Percentiles rank a stretch among this genome's conserved stretches.
Evolutionary conservation across 768 basidiomycete genomes (phyloP).

Genomic region (Xanthoconium purpureum): DNA sequence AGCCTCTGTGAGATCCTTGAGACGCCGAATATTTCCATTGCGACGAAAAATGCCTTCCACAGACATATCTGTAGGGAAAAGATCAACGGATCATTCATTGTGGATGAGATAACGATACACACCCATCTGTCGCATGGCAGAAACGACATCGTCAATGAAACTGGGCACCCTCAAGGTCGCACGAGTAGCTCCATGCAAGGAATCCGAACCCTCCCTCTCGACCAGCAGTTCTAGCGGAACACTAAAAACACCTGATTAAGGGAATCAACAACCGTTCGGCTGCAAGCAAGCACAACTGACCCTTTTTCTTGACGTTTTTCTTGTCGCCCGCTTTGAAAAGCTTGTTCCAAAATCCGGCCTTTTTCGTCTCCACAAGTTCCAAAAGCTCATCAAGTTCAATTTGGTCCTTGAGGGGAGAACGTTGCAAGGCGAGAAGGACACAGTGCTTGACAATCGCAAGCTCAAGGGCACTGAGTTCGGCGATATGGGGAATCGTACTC

Average conservation of each 20-base stretch:
- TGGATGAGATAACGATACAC: conserved; percentile 24
- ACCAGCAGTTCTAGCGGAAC: conserved; percentile 91
- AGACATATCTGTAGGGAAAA: conserved; percentile 77
- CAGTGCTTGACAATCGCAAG: conserved; percentile 89
- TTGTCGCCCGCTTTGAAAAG: conserved; percentile 89
- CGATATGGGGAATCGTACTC: conserved; percentile 77
- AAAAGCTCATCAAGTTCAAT: conserved; percentile 91
- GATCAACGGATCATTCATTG: conserved; percentile 1
- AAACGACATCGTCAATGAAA: conserved; percentile 97
- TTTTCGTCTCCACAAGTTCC: conserved; percentile 90
- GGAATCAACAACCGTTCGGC: conserved; percentile 7
- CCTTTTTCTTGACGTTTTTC: conserved; percentile 89
- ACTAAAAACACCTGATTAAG: conserved; percentile 76
- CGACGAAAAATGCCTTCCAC: conserved; percentile 98
- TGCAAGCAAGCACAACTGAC: conserved; percentile 37
- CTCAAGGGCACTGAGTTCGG: conserved; percentile 81
- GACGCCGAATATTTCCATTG: conserved; percentile 93
- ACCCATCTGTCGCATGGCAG: conserved; percentile 99
- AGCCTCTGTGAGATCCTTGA: conserved; percentile 87
- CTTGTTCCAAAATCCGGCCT: conserved; percentile 94
- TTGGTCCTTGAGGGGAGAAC: conserved; percentile 74
- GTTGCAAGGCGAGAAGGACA: conserved; percentile 75
- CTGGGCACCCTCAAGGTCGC: conserved; percentile 87
- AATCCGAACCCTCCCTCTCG: conserved; percentile 94
- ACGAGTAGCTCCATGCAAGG: conserved; percentile 83